Evolutionary conservation across 345 rosid genomes (phyloP), one percentile per base, ranked within the genome.

Genomic region (Populus davidiana): DNA sequence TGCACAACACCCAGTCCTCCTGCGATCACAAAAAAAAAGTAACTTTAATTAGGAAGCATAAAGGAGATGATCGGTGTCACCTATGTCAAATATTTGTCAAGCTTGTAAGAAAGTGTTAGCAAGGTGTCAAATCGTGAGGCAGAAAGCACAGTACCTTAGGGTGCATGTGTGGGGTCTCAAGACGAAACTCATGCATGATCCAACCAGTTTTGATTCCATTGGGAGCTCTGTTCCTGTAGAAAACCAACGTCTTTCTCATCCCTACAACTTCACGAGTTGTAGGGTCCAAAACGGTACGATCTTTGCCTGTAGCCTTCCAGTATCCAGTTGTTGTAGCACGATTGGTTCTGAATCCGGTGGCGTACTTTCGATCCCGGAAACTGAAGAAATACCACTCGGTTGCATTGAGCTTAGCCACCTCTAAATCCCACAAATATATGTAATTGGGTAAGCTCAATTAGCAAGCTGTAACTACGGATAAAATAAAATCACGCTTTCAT

Each of bases 171-270:
- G 95, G 97, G 81, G 94, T 85, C 82, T 93, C 96, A 52, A 92
- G 87, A 72, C 99, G 98, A 79, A 93, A 96, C 81, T 96, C 99
- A 73, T 96, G 99, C 99, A 96, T 96, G 75, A 96, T 96, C 99
- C 99, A 96, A 62, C 94, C 93, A 1, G 96, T 90, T 83, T 96
- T 96, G 86, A 91, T 90, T 50, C 99, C 99, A 72, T 92, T 88
- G 1, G 99, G 99, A 71, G 99, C 98, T 83, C 99, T 81, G 86
- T 88, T 93, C 72, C 84, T 78, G 81, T 96, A 93, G 84, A 96
- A 93, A 20, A 96, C 99, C 70, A 96, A 84, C 4, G 99, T 96
- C 89, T 96, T 96, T 71, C 99, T 90, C 99, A 96, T 96, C 84
- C 99, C 99, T 31, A 96, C 94, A 23, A 90, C 76, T 81, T 89